A percentile compares a stretch with the other conserved stretches of the same genome.
Evolutionary conservation across 345 rosid species (phyloP).

Genomic region (Populus davidiana): DNA sequence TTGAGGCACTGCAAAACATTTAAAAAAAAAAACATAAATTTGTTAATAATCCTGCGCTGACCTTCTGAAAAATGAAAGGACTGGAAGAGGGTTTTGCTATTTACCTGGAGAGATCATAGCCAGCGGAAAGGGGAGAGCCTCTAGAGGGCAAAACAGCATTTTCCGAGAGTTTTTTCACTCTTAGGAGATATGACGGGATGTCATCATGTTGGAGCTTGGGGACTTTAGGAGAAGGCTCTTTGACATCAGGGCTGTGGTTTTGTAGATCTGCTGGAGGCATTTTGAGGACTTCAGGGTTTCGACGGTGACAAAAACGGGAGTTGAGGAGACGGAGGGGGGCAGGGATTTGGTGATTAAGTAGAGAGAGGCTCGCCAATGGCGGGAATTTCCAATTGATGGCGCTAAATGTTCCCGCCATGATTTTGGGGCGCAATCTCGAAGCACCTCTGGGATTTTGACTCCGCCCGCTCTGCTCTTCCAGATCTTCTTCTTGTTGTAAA

Average conservation of each 20-base stretch:
- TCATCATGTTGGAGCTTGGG: conserved; percentile 47
- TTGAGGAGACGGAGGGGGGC: not conserved
- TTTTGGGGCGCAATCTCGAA: not conserved
- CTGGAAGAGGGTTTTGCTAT: not conserved
- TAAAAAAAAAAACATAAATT: not conserved
- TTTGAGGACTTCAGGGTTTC: not conserved
- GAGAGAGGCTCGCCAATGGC: not conserved
- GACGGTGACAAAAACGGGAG: not conserved
- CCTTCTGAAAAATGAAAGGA: not conserved
- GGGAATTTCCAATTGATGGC: not conserved
- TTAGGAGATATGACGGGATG: conserved; percentile 23
- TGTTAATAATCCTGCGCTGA: not conserved
- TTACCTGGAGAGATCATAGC: conserved; percentile 74
- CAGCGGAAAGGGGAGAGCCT: conserved; percentile 72
- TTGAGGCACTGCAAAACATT: conserved; percentile 43
- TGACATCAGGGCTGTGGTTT: not conserved
- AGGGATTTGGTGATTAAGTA: not conserved
- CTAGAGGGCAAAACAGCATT: conserved; percentile 68
- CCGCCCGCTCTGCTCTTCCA: too few species aligned
- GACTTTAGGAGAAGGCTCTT: conserved; percentile 31
- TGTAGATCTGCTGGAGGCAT: not conserved
- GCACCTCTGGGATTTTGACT: too few species aligned
- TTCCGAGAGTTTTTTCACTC: conserved; percentile 70
- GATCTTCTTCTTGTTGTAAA: too few species aligned
- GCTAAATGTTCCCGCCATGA: conserved; percentile 18